Conservation (phyloP, 345 rosid species). For the Salix koriyanagi region DNA sequence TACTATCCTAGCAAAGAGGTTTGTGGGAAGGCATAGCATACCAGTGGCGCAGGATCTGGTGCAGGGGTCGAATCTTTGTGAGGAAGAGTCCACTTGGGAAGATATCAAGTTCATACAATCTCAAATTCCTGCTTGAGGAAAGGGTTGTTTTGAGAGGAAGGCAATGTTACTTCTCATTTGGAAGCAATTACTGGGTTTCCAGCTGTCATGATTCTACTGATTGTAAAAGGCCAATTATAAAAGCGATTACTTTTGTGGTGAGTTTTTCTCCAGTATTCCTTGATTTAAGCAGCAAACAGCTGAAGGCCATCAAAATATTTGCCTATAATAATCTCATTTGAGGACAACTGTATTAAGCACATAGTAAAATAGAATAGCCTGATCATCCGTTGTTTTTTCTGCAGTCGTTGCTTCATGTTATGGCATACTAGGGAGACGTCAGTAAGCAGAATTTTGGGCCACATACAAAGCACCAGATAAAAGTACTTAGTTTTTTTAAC, state of each 20-base stretch:
- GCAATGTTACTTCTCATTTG: too few species aligned
- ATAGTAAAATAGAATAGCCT: neutral
- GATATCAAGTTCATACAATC: too few species aligned
- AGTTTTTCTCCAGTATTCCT: neutral
- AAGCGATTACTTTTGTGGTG: neutral
- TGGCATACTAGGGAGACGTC: neutral
- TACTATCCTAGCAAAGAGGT: too few species aligned
- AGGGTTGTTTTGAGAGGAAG: too few species aligned
- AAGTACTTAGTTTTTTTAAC: neutral
- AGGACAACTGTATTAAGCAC: neutral
- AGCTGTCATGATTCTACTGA: too few species aligned
- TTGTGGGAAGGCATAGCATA: too few species aligned
- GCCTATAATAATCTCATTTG: neutral
- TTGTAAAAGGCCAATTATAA: too few species aligned
- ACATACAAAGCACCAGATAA: slow-evolving; percentile 27
- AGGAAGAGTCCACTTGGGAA: too few species aligned
- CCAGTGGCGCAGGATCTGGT: too few species aligned
- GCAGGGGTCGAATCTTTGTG: too few species aligned
- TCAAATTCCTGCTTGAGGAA: too few species aligned
- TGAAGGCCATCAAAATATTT: neutral
- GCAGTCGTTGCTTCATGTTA: neutral
- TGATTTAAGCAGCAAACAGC: neutral
- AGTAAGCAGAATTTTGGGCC: slow-evolving; percentile 9
- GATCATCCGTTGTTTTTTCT: neutral
- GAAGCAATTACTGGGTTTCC: too few species aligned